These are phyloP conservation scores for Hymenoscyphus albidus DNA, from an alignment of 2,329 filamentous ascomycete genomes.

Conservation along the genomic window DNA sequence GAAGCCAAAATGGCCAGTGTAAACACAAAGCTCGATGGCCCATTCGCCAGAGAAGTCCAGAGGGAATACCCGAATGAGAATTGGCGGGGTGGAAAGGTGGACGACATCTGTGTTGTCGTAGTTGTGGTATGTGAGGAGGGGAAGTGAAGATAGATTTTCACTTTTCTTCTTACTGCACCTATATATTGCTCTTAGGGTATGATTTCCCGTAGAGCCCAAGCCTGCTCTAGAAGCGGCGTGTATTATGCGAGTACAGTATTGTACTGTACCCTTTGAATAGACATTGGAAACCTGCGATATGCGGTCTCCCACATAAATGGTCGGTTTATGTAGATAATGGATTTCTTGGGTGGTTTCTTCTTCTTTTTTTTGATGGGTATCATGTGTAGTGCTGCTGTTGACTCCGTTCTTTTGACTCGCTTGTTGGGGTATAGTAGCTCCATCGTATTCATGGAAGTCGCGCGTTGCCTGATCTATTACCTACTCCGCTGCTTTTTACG, in stretches of 20 bases:
- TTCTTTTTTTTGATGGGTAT: no score
- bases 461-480: no score
- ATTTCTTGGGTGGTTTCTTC: no score
- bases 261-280: no score
- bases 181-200: not conserved
- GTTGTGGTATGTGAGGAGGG: slow-evolving; percentile 68
- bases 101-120: slow-evolving; percentile 89
- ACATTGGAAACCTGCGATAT: no score
- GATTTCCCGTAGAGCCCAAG: not conserved
- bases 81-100: slow-evolving; percentile 89
- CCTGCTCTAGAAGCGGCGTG: not conserved
- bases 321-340: no score
- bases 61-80: slow-evolving; percentile 80
- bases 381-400: no score
- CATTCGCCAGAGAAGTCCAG: slow-evolving; percentile 92
- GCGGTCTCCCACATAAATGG: no score
- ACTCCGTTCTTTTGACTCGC: no score
- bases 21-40: slow-evolving; percentile 78
- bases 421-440: no score
- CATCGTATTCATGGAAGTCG: no score
- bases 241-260: not conserved
- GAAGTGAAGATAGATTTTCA: slow-evolving; percentile 16
- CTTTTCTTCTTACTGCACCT: not conserved
- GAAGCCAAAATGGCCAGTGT: slow-evolving; percentile 83
- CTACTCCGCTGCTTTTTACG: no score